Evolutionary conservation across 2,329 filamentous ascomycete species (phyloP).

Genomic region (Penicillium aurantiogriseum): DNA sequence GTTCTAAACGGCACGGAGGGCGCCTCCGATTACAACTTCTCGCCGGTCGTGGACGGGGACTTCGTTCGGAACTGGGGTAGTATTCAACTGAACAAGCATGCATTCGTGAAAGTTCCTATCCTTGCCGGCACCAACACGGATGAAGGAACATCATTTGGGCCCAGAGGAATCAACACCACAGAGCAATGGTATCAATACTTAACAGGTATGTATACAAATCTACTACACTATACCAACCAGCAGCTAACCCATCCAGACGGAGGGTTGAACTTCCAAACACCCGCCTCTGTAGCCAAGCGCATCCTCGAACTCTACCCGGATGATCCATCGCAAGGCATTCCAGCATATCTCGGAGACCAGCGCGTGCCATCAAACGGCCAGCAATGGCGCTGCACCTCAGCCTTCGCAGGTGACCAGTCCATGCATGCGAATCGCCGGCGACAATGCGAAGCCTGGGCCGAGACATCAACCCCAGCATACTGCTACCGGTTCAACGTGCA

Average conservation of each 20-base stretch:
- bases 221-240: not conserved
- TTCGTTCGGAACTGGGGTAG: conserved; percentile 55
- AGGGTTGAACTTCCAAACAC: conserved; percentile 22
- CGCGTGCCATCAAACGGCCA: conserved; percentile 41
- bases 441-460: conserved; percentile 53
- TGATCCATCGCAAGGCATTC: conserved; percentile 50
- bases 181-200: conserved; percentile 51
- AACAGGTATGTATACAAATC: conserved; percentile 20
- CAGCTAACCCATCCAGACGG: conserved; percentile 24
- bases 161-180: conserved; percentile 54
- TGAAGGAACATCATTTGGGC: conserved; percentile 60
- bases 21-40: conserved; percentile 35
- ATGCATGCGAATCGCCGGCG: conserved; percentile 58
- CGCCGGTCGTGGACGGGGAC: conserved; percentile 56
- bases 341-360: conserved; percentile 40
- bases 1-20: conserved; percentile 48
- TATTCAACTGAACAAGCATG: conserved; percentile 55
- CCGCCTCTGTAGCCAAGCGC: conserved; percentile 32
- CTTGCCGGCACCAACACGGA: conserved; percentile 65
- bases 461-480: conserved; percentile 52
- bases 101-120: conserved; percentile 64
- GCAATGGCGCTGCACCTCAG: conserved; percentile 55
- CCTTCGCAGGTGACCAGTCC: conserved; percentile 55
- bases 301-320: conserved; percentile 56
- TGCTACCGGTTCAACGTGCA: conserved; percentile 62